Evolutionary conservation across 2,329 filamentous ascomycete species (phyloP).

Genomic region (Cordyceps militaris): DNA sequence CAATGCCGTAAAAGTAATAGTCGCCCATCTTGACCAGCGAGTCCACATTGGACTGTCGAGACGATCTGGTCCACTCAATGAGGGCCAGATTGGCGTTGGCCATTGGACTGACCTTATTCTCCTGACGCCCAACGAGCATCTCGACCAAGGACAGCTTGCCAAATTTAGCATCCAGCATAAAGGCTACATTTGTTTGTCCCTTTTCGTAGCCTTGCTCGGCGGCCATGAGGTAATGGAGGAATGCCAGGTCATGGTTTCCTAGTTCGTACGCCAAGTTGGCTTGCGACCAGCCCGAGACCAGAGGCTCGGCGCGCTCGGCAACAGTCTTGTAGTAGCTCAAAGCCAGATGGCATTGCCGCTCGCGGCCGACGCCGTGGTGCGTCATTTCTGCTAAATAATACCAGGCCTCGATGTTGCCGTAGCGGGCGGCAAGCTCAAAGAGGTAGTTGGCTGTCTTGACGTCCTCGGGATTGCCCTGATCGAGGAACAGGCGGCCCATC

Average conservation of each 20-base stretch:
- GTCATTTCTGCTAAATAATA: slow-evolving; percentile 90
- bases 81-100: slow-evolving; percentile 60
- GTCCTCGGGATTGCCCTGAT: slow-evolving; percentile 66
- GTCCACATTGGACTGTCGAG: slow-evolving; percentile 88
- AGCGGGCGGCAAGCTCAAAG: slow-evolving; percentile 78
- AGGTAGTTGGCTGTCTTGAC: slow-evolving; percentile 73
- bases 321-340: slow-evolving; percentile 77
- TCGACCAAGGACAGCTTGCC: slow-evolving; percentile 35
- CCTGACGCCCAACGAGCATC: slow-evolving; percentile 32
- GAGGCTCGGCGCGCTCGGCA: slow-evolving; percentile 62
- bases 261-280: slow-evolving; percentile 75
- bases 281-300: slow-evolving; percentile 73
- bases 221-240: slow-evolving; percentile 77
- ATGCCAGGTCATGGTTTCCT: slow-evolving; percentile 71
- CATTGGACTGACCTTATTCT: slow-evolving; percentile 31
- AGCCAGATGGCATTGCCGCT: slow-evolving; percentile 70
- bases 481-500: slow-evolving; percentile 75
- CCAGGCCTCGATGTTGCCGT: slow-evolving; percentile 79
- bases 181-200: slow-evolving; percentile 85
- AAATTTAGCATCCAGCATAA: slow-evolving; percentile 68
- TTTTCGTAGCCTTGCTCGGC: slow-evolving; percentile 89
- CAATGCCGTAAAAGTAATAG: slow-evolving; percentile 83
- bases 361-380: slow-evolving; percentile 70
- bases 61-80: slow-evolving; percentile 91
- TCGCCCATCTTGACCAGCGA: slow-evolving; percentile 97